Base-by-base conservation (phyloP, 2,329 filamentous ascomycete genomes). In the Apiospora kogelbergensis region DNA sequence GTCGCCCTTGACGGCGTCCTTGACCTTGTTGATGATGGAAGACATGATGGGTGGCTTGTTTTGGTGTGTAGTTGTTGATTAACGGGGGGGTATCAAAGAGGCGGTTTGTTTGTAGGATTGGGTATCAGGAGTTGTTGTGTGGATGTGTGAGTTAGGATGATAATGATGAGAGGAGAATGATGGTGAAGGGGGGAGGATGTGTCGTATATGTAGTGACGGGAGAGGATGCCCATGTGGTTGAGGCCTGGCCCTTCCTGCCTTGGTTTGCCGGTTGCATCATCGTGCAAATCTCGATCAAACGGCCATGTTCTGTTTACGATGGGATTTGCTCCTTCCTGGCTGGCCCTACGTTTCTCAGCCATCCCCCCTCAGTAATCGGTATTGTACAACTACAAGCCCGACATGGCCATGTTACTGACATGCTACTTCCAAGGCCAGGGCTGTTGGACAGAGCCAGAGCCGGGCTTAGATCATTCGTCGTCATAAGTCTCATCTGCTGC, bases 1-100 rank as follows among this genome's bases (percentile, higher is more conserved):
- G 78, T 85, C 81, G 71, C 81, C 79, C 74, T 81, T 76, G 69
- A 88, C 77, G 71, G 81, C 85, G 4, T 88, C 85, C 84, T 89
- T 89, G 78, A 88, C 83, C 80, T 89, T 89, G 83, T 89, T 85
- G 76, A 88, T 78, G 75, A 89, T 80, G 73, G 80, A 79, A 79
- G 87, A 87, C 87, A 89, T 89, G 76, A 71, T 88, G 81, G 69
- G 64, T 75, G 48, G 26, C 1, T 57, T 24, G 15, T 53, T 26
- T 57, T 15, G 48, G n/a, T 37, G 30, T n/a, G 53, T 33, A n/a
- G 53, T n/a, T n/a, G n/a, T 60, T 60, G 26, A 30, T n/a, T 11
- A 37, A 60, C 37, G 53, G 53, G 53, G 53, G 53, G 53, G 53
- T 60, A 60, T 60, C 30, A n/a, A 22, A 60, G 30, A n/a, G 15